Base-by-base conservation (phyloP, 805 yeast genomes). In the Schwanniomyces sp. region DNA sequence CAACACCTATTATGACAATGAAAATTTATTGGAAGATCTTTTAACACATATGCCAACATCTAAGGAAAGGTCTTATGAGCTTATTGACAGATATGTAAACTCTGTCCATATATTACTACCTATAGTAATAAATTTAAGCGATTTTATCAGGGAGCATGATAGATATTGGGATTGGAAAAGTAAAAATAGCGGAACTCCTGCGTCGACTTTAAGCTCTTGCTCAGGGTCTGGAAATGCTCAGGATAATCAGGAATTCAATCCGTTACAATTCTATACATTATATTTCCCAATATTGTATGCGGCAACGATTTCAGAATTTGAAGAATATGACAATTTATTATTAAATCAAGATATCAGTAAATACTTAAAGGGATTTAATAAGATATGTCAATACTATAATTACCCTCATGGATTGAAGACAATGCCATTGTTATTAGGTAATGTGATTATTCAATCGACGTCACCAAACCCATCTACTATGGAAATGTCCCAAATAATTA, bases 31-130 rank as follows among this genome's bases (percentile, higher is more conserved):
- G 14, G 64, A 59, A 25, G 75, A 72, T 49, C 59, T 81, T 11
- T 54, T 66, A n/a, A 61, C 66, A 7, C 76, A 72, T 48, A 53
- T 81, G 11, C 85, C 86, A 1, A 58, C 48, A 11, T 57, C 74
- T 0, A 69, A 63, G 40, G 74, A 69, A 41, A 66, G 77, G 34
- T 74, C 82, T 0, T 74, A 66, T 53, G 79, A 74, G 46, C 62
- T 81, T 37, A 63, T 80, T 2, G 71, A 74, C 30, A 64, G 84
- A 25, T 81, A 77, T 52, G 58, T 75, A 9, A 74, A 72, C 42
- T 77, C 83, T 0, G 81, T 81, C 11, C 85, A 81, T 54, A 77
- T 80, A 7, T 65, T 81, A n/a, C 58, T 81, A 8, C 86, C 86
- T 0, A 61, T 81, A 4, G 49, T 81, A 46, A 64, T 70, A 30